phyloP scores from a whole-genome alignment of 148 eudicot species.

The Vaccinium macrocarpon region DNA sequence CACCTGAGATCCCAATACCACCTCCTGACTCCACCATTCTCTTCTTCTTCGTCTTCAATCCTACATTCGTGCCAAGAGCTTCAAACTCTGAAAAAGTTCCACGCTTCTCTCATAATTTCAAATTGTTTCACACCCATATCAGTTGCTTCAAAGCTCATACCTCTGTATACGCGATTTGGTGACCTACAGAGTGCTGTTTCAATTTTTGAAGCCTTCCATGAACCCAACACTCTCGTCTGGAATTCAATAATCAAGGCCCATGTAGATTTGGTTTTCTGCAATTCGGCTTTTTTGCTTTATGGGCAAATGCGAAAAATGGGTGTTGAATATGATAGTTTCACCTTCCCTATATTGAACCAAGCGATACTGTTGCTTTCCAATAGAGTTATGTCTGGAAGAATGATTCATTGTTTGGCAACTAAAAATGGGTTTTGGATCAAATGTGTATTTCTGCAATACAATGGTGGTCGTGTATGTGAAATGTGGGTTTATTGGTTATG shows the following conservation, averaged over 20 bases:
- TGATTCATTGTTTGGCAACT: conserved; percentile 30
- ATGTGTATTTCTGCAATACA: conserved; percentile 31
- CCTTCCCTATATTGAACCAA: conserved; percentile 31
- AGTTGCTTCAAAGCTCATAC: conserved; percentile 22
- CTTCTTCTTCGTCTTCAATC: not conserved
- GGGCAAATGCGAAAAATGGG: conserved; percentile 31
- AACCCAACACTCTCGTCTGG: conserved; percentile 25
- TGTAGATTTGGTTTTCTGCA: conserved; percentile 15
- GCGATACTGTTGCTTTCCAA: conserved; percentile 17
- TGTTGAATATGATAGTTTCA: conserved; percentile 32
- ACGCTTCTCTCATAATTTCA: conserved; percentile 24
- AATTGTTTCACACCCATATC: conserved; percentile 1
- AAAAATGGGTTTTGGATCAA: conserved; percentile 31
- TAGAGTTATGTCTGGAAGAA: conserved; percentile 3
- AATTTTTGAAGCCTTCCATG: conserved; percentile 17
- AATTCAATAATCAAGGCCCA: conserved; percentile 32
- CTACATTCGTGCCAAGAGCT: conserved; percentile 22
- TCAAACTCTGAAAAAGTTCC: conserved; percentile 25
- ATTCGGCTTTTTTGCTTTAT: conserved; percentile 22
- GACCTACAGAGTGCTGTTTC: conserved; percentile 22
- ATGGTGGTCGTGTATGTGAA: conserved; percentile 41
- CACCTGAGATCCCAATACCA: conserved; percentile 9
- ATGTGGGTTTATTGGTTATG: conserved; percentile 26
- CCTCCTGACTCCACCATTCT: not conserved
- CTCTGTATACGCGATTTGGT: conserved; percentile 24